Percentiles rank a stretch among this genome's conserved stretches.
Evolutionary conservation across 768 basidiomycete species (phyloP).

Genomic region (Lactarius pseudohatsudake): DNA sequence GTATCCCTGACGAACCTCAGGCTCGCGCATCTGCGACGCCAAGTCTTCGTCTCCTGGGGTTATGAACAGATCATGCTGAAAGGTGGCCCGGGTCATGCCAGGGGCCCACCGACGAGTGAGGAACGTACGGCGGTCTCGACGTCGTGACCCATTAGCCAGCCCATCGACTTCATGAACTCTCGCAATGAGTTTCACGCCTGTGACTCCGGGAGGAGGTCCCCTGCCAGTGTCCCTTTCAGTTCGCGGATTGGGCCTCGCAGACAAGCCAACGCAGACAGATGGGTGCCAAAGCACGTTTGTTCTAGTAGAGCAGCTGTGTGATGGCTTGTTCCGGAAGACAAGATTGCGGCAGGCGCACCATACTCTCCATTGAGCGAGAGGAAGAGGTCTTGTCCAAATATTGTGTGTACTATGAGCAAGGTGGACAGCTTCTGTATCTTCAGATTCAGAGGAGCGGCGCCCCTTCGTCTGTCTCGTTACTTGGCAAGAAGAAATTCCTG

Average conservation of each 20-base stretch:
- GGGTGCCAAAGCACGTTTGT: constrained; percentile 74
- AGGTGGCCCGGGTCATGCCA: background rate
- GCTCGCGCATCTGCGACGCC: constrained; percentile 52
- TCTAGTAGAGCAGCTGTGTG: constrained; percentile 47
- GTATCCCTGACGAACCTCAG: constrained; percentile 49
- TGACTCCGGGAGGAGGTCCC: constrained; percentile 49
- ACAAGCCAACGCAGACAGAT: constrained; percentile 54
- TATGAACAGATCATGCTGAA: constrained; percentile 54
- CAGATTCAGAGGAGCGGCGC: constrained; percentile 55
- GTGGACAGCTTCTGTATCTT: constrained; percentile 48
- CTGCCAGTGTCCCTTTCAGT: constrained; percentile 42
- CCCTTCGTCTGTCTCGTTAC: constrained; percentile 39
- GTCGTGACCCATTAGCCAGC: constrained; percentile 71
- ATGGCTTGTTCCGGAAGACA: background rate
- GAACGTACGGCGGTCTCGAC: constrained; percentile 40
- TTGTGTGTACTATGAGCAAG: constrained; percentile 69
- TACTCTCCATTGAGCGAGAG: constrained; percentile 64
- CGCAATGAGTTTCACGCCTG: constrained; percentile 63
- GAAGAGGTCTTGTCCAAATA: constrained; percentile 74
- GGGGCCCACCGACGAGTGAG: constrained; percentile 16
- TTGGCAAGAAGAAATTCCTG: constrained; percentile 47
- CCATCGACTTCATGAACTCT: constrained; percentile 71
- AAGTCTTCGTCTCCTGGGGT: constrained; percentile 44
- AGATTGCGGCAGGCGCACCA: constrained; percentile 40
- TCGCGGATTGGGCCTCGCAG: constrained; percentile 62